Percentiles rank a stretch among this genome's conserved stretches.
phyloP scores from a whole-genome alignment of 768 basidiomycete species.

The Pluteus cervinus region DNA sequence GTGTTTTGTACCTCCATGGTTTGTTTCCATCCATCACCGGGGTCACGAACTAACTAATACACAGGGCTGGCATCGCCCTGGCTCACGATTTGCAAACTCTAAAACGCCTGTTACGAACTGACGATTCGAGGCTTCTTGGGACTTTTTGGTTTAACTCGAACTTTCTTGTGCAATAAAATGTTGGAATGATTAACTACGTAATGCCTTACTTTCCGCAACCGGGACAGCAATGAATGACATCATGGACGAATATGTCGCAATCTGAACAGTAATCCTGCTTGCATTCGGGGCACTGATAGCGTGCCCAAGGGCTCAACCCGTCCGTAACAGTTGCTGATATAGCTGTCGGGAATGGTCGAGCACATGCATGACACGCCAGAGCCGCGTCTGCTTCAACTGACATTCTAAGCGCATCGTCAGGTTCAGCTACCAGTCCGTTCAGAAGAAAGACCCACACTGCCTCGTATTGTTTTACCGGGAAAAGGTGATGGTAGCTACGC shows the following conservation, averaged over 20 bases:
- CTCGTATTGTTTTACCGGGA: constrained; percentile 85
- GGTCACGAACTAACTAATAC: not conserved
- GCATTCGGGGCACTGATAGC: constrained; percentile 90
- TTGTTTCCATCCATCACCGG: constrained; percentile 11
- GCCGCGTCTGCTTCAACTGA: constrained; percentile 26
- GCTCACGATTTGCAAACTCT: constrained; percentile 24
- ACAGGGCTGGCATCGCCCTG: constrained; percentile 24
- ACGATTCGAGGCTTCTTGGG: constrained; percentile 25
- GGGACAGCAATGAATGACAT: constrained; percentile 92
- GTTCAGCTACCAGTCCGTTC: constrained; percentile 2
- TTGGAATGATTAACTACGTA: constrained; percentile 11
- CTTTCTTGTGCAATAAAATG: constrained; percentile 1
- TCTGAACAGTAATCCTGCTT: constrained; percentile 85
- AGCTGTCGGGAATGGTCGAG: constrained; percentile 55
- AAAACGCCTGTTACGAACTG: no score
- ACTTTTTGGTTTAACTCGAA: constrained; percentile 15
- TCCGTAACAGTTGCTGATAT: constrained; percentile 36
- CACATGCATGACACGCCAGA: constrained; percentile 73
- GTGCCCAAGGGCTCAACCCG: constrained; percentile 77
- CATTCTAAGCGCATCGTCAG: constrained; percentile 25
- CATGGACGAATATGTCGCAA: constrained; percentile 95
- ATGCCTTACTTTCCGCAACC: constrained; percentile 68
- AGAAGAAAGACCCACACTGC: constrained; percentile 58
- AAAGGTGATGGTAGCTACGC: constrained; percentile 90
- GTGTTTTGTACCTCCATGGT: constrained; percentile 56